Percentiles rank a stretch among this genome's conserved stretches.
Conservation (phyloP, 2,329 filamentous ascomycete species). For the Chalaropsis thielavioides region DNA sequence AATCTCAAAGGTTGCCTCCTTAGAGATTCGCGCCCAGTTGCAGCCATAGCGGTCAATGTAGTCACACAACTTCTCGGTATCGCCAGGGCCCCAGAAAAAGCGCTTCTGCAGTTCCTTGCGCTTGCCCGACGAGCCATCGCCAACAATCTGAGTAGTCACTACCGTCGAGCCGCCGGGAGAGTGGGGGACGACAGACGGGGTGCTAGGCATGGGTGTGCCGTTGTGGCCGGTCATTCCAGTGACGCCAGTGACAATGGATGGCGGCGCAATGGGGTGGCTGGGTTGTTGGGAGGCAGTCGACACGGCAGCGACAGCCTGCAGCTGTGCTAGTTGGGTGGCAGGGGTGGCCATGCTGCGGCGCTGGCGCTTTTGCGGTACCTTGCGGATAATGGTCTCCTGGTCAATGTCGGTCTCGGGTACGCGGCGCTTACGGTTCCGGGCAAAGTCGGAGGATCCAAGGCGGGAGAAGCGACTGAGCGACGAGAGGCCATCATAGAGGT, state of each 20-base stretch:
- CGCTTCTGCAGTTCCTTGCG: constrained; percentile 16
- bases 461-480: constrained; percentile 16
- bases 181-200: constrained; percentile 1
- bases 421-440: constrained; percentile 16
- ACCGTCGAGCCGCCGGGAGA: background rate
- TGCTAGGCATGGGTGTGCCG: background rate
- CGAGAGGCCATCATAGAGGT: constrained; percentile 16
- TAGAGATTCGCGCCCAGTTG: constrained; percentile 18
- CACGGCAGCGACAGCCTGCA: constrained; percentile 6
- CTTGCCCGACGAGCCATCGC: constrained; percentile 15
- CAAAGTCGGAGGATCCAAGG: constrained; percentile 12
- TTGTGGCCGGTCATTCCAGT: background rate
- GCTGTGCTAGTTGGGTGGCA: constrained; percentile 13
- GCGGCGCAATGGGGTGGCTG: background rate
- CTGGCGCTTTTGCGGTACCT: constrained; percentile 17
- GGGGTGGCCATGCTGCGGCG: constrained; percentile 16
- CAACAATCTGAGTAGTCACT: background rate
- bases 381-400: constrained; percentile 5
- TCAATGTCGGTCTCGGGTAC: constrained; percentile 5
- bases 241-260: background rate
- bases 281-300: background rate
- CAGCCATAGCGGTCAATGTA: constrained; percentile 17
- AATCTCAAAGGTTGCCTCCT: constrained; percentile 18
- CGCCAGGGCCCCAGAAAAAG: constrained; percentile 21
- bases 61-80: constrained; percentile 14